A percentile compares a stretch with the other conserved stretches of the same genome.
Conservation (phyloP, 73 alveolate species). For the Tetrahymena malaccensis region DNA sequence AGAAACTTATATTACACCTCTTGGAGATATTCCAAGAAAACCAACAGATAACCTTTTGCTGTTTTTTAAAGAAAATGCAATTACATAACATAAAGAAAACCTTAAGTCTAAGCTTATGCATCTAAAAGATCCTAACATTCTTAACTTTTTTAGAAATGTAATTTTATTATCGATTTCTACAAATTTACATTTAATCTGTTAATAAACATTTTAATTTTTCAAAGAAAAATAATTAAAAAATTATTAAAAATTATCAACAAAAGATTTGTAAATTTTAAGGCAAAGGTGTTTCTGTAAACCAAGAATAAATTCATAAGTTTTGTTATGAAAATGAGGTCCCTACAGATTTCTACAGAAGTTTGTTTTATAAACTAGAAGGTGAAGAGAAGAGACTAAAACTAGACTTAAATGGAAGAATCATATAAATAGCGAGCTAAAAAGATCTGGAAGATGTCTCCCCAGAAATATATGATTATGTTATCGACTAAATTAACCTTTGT, state of each 20-base stretch:
- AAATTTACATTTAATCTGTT: not conserved
- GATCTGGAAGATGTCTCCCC: not conserved
- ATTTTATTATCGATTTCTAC: too few relatives aligned
- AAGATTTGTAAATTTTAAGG: constrained; percentile 19
- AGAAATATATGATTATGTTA: not conserved
- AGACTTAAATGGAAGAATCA: not conserved
- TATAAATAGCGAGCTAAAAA: constrained; percentile 1
- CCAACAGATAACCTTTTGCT: not conserved
- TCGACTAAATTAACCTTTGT: constrained; percentile 10
- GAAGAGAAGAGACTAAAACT: not conserved
- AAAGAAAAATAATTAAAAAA: too few relatives aligned
- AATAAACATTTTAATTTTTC: too few relatives aligned
- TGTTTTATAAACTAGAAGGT: not conserved
- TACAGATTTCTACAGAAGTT: not conserved
- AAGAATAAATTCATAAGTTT: constrained; percentile 10
- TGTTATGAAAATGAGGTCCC: not conserved
- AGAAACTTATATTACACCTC: not conserved
- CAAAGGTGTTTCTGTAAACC: constrained; percentile 31
- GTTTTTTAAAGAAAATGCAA: not conserved
- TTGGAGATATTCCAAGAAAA: not conserved
- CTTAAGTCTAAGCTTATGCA: not conserved
- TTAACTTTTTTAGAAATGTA: not conserved
- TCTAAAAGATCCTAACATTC: not conserved
- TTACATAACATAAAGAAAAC: not conserved
- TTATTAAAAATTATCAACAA: too few relatives aligned